These are phyloP conservation scores for Viola pubescens DNA, from an alignment of 441 rosid species.

Conservation along the genomic window DNA sequence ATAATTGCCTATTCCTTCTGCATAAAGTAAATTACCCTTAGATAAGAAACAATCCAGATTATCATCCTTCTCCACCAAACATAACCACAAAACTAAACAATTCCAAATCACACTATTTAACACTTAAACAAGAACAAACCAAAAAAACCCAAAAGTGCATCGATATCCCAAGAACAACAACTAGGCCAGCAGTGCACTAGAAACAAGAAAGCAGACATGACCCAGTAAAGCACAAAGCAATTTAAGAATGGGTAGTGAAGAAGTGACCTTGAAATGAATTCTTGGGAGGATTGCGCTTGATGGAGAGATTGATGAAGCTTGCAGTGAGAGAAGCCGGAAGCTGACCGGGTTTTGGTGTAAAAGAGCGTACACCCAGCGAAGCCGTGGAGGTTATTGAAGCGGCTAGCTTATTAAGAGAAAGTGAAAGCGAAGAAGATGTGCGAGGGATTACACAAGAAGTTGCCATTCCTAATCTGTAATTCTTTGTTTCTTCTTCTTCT, in stretches of 20 bases:
- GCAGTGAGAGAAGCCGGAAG: slow-evolving; percentile 20
- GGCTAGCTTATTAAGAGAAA: slow-evolving; percentile 21
- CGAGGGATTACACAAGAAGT: slow-evolving; percentile 18
- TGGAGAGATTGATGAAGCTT: slow-evolving; percentile 27
- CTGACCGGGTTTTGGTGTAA: slow-evolving; percentile 25
- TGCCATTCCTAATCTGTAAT: slow-evolving; percentile 26
- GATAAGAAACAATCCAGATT: too few species aligned
- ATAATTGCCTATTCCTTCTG: too few species aligned
- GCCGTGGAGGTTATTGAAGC: slow-evolving; percentile 18
- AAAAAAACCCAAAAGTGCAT: background rate
- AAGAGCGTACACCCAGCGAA: slow-evolving; percentile 28
- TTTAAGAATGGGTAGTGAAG: slow-evolving; percentile 5
- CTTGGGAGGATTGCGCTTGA: slow-evolving; percentile 24
- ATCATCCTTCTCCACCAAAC: too few species aligned
- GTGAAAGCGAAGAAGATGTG: slow-evolving; percentile 19
- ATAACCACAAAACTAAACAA: too few species aligned
- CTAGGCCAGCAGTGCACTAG: background rate
- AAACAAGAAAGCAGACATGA: background rate
- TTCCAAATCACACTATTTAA: background rate
- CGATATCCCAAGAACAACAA: too few species aligned
- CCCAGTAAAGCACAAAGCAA: slow-evolving; percentile 8
- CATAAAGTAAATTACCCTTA: too few species aligned
- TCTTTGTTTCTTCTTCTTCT: background rate
- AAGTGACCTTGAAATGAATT: slow-evolving; percentile 41
- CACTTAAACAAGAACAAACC: background rate